A percentile compares a stretch with the other conserved stretches of the same genome.
These are phyloP conservation scores for Penicillium lagena DNA, from an alignment of 495 filamentous ascomycete genomes.

Conservation along the genomic window DNA sequence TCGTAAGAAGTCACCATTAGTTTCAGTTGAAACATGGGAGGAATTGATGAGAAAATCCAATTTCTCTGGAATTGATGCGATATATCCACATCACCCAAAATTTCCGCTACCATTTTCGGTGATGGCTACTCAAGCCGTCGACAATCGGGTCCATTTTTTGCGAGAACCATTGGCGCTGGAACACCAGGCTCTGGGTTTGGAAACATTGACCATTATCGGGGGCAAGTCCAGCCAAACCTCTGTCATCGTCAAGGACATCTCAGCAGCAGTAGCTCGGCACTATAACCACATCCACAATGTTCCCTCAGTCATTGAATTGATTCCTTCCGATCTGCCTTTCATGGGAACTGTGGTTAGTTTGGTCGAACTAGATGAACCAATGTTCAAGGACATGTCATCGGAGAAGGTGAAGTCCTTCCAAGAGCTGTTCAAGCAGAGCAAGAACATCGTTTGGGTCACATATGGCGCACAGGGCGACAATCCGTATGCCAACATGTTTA, in stretches of 20 bases:
- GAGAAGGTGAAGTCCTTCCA: constrained; percentile 10
- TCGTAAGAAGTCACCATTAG: constrained; percentile 25
- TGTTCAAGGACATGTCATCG: constrained; percentile 33
- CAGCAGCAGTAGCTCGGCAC: constrained; percentile 1
- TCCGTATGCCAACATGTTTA: constrained; percentile 30
- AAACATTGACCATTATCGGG: constrained; percentile 21
- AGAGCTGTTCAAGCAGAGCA: constrained; percentile 24
- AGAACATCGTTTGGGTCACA: constrained; percentile 35
- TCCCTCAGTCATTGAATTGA: constrained; percentile 10
- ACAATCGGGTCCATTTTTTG: constrained; percentile 26
- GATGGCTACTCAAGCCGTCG: constrained; percentile 38
- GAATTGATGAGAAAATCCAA: constrained; percentile 25
- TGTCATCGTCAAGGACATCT: constrained; percentile 5
- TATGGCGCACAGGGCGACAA: constrained; percentile 23
- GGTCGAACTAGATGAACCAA: constrained; percentile 35
- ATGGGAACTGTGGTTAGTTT: constrained; percentile 36
- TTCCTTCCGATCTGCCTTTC: constrained; percentile 2
- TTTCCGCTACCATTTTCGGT: constrained; percentile 29
- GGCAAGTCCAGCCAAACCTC: constrained; percentile 9
- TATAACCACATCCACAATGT: constrained; percentile 6
- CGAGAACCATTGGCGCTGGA: constrained; percentile 15
- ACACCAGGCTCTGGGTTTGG: constrained; percentile 3
- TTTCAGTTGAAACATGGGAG: constrained; percentile 32
- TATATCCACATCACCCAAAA: constrained; percentile 10
- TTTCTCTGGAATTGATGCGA: constrained; percentile 43